Evolutionary conservation across 2,329 filamentous ascomycete genomes (phyloP), one percentile per base, ranked within the genome.

Genomic region (Coniochaeta pulveracea): DNA sequence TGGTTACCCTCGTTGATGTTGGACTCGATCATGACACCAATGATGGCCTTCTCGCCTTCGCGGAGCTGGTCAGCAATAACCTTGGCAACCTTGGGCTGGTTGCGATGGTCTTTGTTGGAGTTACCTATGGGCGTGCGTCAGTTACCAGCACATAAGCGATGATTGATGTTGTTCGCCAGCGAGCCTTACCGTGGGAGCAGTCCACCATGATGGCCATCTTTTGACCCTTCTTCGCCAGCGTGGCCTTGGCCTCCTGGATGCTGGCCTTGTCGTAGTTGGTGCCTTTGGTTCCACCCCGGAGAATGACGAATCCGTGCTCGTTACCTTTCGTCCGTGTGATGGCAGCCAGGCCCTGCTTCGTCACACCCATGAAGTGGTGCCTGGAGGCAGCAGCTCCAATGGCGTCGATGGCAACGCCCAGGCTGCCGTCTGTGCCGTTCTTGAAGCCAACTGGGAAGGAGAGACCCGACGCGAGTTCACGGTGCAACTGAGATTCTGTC

Each of bases 371-470:
- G 69, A 98, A 98, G 66, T 95, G 89, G 60, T 98, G 91, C 58
- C 73, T 78, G n/a, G 81, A 70, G 37, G 80, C 77, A 1, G 82
- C 83, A 19, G 84, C 79, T 38, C 89, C 91, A 54, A 96, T 95
- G 21, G 91, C 91, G 55, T 98, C 91, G 48, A 96, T 93, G 14
- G 89, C 88, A 14, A 96, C 88, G 18, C 76, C 77, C 36, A 98
- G 66, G 47, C 81, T 85, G 26, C 91, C 91, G 50, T 98, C 91
- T 16, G 91, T 98, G 40, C 91, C 91, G 61, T 98, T 98, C 76
- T 98, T 98, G 80, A 95, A 98, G 38, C 91, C 91, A 45, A 98
- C 88, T 15, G 91, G 91, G 80, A 95, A 96, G 37, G 85, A 93
- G 34, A 96, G 72, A 47, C 91, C 91, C 18, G 84, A 93, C 5